Conservation (phyloP, 345 rosid genomes). For the Litchi chinensis region DNA sequence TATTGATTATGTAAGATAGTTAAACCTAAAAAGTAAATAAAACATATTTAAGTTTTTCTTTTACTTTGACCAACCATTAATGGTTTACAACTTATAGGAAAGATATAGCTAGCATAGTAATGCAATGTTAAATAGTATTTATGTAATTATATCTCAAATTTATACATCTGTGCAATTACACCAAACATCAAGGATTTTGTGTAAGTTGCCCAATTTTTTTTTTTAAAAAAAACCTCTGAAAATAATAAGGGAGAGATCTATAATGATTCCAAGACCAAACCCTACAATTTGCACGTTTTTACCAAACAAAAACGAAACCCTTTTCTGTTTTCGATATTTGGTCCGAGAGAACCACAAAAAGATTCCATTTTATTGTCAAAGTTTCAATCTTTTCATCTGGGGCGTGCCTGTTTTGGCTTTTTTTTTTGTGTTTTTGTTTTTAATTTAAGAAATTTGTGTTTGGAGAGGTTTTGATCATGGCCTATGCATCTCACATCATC, state of each 20-base stretch:
- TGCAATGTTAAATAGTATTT: too few relatives aligned
- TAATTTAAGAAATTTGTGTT: background rate
- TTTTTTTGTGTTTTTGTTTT: background rate
- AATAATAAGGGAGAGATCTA: background rate
- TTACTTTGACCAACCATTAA: too few relatives aligned
- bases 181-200: too few relatives aligned
- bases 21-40: too few relatives aligned
- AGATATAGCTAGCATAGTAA: too few relatives aligned
- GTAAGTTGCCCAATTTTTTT: too few relatives aligned
- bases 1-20: too few relatives aligned
- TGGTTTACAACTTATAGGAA: too few relatives aligned
- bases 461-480: slow-evolving; percentile 38
- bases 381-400: background rate
- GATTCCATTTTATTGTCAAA: background rate
- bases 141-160: too few relatives aligned
- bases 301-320: slow-evolving; percentile 1
- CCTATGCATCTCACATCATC: slow-evolving; percentile 61
- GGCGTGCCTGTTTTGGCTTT: background rate
- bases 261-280: background rate
- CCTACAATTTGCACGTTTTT: slow-evolving; percentile 9
- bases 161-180: too few relatives aligned
- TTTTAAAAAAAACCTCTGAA: background rate
- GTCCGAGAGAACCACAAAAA: background rate
- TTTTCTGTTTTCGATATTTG: background rate
- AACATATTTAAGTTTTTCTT: too few relatives aligned